Evolutionary conservation across 2,329 filamentous ascomycete genomes (phyloP), one percentile per base, ranked within the genome.

Genomic region (Aurifilum marmelostoma): DNA sequence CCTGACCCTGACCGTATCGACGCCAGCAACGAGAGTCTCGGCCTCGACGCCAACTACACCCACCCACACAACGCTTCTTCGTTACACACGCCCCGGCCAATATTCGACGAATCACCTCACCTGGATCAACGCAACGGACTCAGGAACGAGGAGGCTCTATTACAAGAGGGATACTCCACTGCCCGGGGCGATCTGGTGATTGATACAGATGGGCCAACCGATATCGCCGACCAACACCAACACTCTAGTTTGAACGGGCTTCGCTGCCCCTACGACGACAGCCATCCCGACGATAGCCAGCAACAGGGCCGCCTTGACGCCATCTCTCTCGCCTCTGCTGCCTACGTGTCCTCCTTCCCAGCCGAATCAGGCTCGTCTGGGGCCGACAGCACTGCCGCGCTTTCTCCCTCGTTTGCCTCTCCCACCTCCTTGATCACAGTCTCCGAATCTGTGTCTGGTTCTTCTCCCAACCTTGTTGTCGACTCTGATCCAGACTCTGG

Each of bases 401-500:
- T 39, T 21, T n/a, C 59, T 37, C 8, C 21, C 34, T 11, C 18
- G 18, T 32, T 37, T 9, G 16, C 16, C 37, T 18, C 37, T 29
- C 18, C 61, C 24, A 8, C 12, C 27, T 32, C 61, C 9, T 14
- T 43, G 2, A 21, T 21, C 32, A n/a, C 41, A n/a, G 11, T 14
- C 11, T 37, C 56, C 56, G 54, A 32, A 16, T 32, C 54, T 34
- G 54, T 16, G 27, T 21, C 29, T 21, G 29, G 29, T 16, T 47
- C 59, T n/a, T n/a, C 43, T 47, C 21, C 32, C 24, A 39, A 32
- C 27, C 29, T 52, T 39, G n/a, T 34, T 21, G 43, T 60, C 41
- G 69, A 63, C 41, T 56, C 58, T 3, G 70, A 69, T 39, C 24
- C 43, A 60, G 56, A 27, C 9, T 65, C 47, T 43, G 50, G n/a